A percentile compares a stretch with the other conserved stretches of the same genome.
phyloP scores from a whole-genome alignment of 805 yeast genomes.

The Zygosaccharomyces gambellarensis region DNA sequence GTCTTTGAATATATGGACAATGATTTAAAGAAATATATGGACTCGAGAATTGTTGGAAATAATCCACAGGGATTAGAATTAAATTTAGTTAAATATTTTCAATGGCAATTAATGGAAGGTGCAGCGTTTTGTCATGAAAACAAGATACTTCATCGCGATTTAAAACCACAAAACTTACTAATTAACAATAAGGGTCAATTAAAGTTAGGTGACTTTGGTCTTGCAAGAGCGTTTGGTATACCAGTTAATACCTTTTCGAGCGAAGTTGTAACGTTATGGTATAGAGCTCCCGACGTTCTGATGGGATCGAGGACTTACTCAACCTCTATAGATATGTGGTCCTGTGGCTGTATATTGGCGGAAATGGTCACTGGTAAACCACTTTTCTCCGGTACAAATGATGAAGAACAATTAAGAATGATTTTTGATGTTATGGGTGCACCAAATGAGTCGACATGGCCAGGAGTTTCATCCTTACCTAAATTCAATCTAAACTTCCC shows the following conservation, averaged over 20 bases:
- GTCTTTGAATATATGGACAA: slow-evolving; percentile 92
- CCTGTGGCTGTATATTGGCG: slow-evolving; percentile 95
- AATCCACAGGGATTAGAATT: slow-evolving; percentile 36
- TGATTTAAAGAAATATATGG: slow-evolving; percentile 96
- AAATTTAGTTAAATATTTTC: slow-evolving; percentile 77
- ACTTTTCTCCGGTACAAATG: slow-evolving; percentile 94
- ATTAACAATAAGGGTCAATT: slow-evolving; percentile 94
- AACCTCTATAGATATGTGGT: slow-evolving; percentile 99
- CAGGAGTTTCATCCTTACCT: slow-evolving; percentile 84
- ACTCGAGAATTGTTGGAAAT: slow-evolving; percentile 42
- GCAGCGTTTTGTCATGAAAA: slow-evolving; percentile 91
- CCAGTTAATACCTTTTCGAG: slow-evolving; percentile 96
- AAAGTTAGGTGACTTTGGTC: slow-evolving; percentile 87
- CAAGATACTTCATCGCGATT: slow-evolving; percentile 89
- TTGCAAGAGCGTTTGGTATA: slow-evolving; percentile 96
- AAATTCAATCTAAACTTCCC: slow-evolving; percentile 93
- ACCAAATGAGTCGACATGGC: slow-evolving; percentile 91
- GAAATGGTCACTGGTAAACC: slow-evolving; percentile 97
- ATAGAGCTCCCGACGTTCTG: slow-evolving; percentile 91
- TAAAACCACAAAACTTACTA: slow-evolving; percentile 92
- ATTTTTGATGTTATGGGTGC: slow-evolving; percentile 92
- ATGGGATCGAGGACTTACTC: slow-evolving; percentile 96
- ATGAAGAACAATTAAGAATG: slow-evolving; percentile 92
- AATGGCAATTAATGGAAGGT: slow-evolving; percentile 88
- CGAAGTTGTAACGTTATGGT: slow-evolving; percentile 98